Percentiles rank a stretch among this genome's conserved stretches.
phyloP scores from a whole-genome alignment of 2,329 filamentous ascomycete genomes.

The Emmonsiellopsis sp. region DNA sequence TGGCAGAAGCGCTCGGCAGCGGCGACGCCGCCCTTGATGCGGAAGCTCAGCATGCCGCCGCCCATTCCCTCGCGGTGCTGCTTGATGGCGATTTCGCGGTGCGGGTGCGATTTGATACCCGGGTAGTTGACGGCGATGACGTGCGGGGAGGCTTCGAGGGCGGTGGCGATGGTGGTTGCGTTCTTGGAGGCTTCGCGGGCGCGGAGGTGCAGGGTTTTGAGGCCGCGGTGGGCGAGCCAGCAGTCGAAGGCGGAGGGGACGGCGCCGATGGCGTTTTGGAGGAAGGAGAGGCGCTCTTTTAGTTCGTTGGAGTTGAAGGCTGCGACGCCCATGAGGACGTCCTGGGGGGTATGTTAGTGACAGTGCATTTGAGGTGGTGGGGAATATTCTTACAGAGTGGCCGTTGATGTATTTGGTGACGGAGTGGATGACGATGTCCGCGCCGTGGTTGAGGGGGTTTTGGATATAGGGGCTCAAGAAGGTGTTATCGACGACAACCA shows the following conservation, averaged over 20 bases:
- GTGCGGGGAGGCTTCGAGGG: slow-evolving; percentile 69
- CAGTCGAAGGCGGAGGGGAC: slow-evolving; percentile 92
- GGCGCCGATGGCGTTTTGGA: slow-evolving; percentile 95
- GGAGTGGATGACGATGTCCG: slow-evolving; percentile 92
- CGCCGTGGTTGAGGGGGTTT: slow-evolving; percentile 89
- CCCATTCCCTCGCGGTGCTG: slow-evolving; percentile 94
- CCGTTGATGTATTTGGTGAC: slow-evolving; percentile 99
- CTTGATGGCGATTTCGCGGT: slow-evolving; percentile 73
- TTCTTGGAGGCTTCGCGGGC: slow-evolving; percentile 77
- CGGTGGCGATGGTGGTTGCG: slow-evolving; percentile 65
- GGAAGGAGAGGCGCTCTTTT: slow-evolving; percentile 68
- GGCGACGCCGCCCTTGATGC: slow-evolving; percentile 73
- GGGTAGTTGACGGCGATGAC: slow-evolving; percentile 94
- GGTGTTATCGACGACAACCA: slow-evolving; percentile 98
- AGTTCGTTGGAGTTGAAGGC: slow-evolving; percentile 85
- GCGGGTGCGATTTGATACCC: slow-evolving; percentile 76
- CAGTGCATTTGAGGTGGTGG: slow-evolving; percentile 5
- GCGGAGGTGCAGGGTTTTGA: slow-evolving; percentile 93
- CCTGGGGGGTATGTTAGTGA: slow-evolving; percentile 32
- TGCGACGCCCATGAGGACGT: slow-evolving; percentile 95
- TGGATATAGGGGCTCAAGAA: slow-evolving; percentile 95
- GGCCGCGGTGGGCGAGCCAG: slow-evolving; percentile 93
- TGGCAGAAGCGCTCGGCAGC: slow-evolving; percentile 92
- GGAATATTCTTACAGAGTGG: slow-evolving; percentile 48
- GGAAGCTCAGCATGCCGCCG: slow-evolving; percentile 95